These are phyloP conservation scores for Penicillium arizonense DNA, from an alignment of 495 filamentous ascomycete genomes.

Conservation along the genomic window DNA sequence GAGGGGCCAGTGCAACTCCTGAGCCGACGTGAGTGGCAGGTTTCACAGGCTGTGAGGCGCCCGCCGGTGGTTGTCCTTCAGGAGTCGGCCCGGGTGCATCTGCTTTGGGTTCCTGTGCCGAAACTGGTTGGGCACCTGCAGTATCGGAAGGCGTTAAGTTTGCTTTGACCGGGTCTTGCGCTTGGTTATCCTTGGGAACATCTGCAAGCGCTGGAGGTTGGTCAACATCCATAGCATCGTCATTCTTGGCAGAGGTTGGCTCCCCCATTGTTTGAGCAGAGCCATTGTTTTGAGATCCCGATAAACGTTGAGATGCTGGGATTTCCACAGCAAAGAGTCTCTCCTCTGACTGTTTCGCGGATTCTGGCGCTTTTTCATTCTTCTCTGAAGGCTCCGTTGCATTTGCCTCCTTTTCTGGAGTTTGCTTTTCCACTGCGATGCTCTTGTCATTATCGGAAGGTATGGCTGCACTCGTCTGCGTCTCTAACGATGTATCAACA, in stretches of 20 bases:
- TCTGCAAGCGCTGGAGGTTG: neutral
- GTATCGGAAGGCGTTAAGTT: neutral
- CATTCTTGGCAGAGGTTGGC: neutral
- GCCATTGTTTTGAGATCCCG: neutral
- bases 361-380: neutral
- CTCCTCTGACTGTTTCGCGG: neutral
- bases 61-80: neutral
- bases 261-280: neutral
- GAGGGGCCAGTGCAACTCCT: conserved; percentile 9
- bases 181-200: neutral
- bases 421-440: neutral
- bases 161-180: neutral
- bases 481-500: neutral
- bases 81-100: neutral
- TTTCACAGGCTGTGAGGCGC: neutral
- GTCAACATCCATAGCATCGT: conserved; percentile 15
- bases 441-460: neutral
- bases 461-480: neutral
- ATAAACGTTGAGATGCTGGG: conserved; percentile 3
- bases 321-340: conserved; percentile 14
- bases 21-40: neutral
- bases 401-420: neutral
- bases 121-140: conserved; percentile 7
- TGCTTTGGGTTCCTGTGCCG: conserved; percentile 9
- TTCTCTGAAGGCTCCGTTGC: neutral